Conservation (phyloP, 2,329 filamentous ascomycete species). For the Aspergillus tamarii region DNA sequence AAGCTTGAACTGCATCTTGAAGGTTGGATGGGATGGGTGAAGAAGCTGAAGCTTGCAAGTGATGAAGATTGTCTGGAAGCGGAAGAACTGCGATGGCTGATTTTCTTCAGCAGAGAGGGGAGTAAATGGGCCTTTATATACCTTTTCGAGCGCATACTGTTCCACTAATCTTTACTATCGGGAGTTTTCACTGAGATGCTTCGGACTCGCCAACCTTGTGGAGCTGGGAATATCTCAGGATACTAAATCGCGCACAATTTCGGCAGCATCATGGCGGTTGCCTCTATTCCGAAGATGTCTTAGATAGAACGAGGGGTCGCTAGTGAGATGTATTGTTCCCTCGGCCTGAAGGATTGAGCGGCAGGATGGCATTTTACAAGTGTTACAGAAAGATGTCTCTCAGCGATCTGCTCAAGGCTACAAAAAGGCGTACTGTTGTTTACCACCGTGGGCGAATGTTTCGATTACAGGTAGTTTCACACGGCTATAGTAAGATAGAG, state of each 20-base stretch:
- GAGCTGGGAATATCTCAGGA: not conserved
- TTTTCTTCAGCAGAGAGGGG: not conserved
- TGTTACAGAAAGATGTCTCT: no score
- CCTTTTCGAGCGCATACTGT: not conserved
- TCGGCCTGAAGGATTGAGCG: not conserved
- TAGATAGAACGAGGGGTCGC: not conserved
- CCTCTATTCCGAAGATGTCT: not conserved
- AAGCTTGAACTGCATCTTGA: not conserved
- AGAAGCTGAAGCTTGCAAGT: not conserved
- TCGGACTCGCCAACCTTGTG: not conserved
- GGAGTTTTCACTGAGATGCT: not conserved
- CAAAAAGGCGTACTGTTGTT: fast-evolving
- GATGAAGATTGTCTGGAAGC: not conserved
- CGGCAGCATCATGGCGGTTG: not conserved
- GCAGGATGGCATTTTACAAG: not conserved
- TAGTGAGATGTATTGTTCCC: not conserved
- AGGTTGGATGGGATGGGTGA: not conserved
- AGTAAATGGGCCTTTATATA: not conserved
- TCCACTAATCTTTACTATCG: not conserved
- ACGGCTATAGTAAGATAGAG: not conserved
- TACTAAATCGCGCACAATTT: not conserved
- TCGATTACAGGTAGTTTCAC: not conserved
- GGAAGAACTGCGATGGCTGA: not conserved
- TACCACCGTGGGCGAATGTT: no score
- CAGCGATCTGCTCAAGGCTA: no score